Base-by-base conservation (phyloP, 208 protist genomes). In the Angomonas desouzai region DNA sequence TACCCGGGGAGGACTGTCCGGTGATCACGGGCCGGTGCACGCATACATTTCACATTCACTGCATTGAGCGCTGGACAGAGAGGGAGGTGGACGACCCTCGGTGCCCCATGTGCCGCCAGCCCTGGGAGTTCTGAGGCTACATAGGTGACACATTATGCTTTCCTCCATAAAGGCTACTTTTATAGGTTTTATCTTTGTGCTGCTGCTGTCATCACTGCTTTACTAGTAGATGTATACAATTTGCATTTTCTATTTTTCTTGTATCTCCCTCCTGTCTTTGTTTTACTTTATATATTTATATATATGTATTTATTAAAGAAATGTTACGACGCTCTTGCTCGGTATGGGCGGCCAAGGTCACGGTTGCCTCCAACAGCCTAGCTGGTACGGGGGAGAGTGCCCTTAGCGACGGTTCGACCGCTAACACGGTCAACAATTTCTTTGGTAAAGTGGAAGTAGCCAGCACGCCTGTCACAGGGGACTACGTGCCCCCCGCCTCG, bases 1-100 rank as follows among this genome's bases (percentile, higher is more conserved):
- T 92, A 18, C 87, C 89, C 7, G 92, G 92, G 3, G 92, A 97
- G 27, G 86, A 94, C 59, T 99, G 97, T 78, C 98, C 95, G 9
- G 96, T 99, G 55, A 89, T 98, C 11, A 99, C 97, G 77, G 97
- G 97, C 27, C 79, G 87, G 29, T 99, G 98, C 80, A 97, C 96
- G 57, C 98, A 99, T 79, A 98, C 97, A 7, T 99, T 99, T 85
- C 98, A 99, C 80, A 97, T 99, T 65, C 98, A 99, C 76, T 99
- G 98, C 81, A 99, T 99, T 70, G 98, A 97, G 6, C 77, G 91
- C 22, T 99, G 97, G 88, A 43, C 80, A 10, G 69, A 77, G 25
- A 77, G 76, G 28, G 83, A 90, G 30, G 77, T 74, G 22, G 81
- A 75, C 6, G 74, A 76, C 56, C 60, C 75, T n/a, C 64, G 65